Evolutionary conservation across 2,329 filamentous ascomycete genomes (phyloP), one percentile per base, ranked within the genome.

Genomic region (Talaromyces albobiverticillius): DNA sequence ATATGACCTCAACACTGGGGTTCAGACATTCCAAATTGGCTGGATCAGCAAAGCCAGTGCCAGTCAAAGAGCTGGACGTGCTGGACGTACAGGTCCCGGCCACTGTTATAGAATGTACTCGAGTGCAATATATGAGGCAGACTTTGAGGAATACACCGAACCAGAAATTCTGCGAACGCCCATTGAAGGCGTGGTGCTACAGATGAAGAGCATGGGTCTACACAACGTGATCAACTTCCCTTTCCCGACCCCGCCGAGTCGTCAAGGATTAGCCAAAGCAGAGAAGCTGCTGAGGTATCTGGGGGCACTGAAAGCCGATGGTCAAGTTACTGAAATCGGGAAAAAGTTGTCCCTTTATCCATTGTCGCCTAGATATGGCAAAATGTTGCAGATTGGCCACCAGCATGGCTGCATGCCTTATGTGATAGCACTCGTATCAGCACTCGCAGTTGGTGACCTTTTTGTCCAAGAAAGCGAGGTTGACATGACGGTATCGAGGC

Each of bases 11-110:
- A 76, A 83, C 10, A 96, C 89, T 8, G 93, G 93, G 3, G 93
- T 99, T 0, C 94, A 99, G 69, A 96, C 88, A 66, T 99, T 96
- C 67, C 89, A 96, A 63, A 84, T 99, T 51, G 88, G 88, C 38
- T 99, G 93, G 90, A 95, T 97, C 68, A 96, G 92, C 76, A 97
- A 99, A 75, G 94, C 94, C 25, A 95, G 90, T 68, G 93, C 94
- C 7, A 89, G 86, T 60, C 94, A 99, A 72, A 83, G 94, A 68
- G 85, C 90, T 56, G 94, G 94, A 74, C 90, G 94, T 80, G 94
- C 94, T 54, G 94, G 95, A 59, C 87, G 94, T 79, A 99, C 93
- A 3, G 93, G 91, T 0, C 92, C 94, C 1, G 94, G 94, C 7
- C 95, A 99, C 72, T 97, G 93, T 72, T 99, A 96, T 75, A 80